phyloP scores from a whole-genome alignment of 331 rosid genomes.

The Quercus phellos region DNA sequence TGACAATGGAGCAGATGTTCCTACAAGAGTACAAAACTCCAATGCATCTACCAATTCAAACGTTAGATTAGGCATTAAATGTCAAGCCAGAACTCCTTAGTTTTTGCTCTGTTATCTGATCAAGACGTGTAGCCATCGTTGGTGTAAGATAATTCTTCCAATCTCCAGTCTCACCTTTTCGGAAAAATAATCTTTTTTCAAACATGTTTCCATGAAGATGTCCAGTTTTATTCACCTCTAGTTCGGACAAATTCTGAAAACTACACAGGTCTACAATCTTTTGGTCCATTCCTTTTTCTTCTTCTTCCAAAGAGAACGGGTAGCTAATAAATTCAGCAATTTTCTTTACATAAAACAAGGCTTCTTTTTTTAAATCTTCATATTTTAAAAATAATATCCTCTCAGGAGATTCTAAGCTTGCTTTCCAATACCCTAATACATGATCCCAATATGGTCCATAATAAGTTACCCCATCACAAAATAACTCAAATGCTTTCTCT shows the following conservation, averaged over 20 bases:
- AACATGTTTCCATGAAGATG: neutral
- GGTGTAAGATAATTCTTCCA: neutral
- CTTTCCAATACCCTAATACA: constrained; percentile 11
- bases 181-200: neutral
- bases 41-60: too few species aligned
- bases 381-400: constrained; percentile 1
- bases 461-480: neutral
- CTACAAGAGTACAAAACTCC: too few species aligned
- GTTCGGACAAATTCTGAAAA: constrained; percentile 10
- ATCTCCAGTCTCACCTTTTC: constrained; percentile 13
- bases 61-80: too few species aligned
- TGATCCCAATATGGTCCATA: constrained; percentile 15
- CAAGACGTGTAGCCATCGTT: constrained; percentile 11
- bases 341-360: neutral
- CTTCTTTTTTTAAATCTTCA: constrained; percentile 9
- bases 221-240: constrained; percentile 21
- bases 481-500: constrained; percentile 11
- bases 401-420: constrained; percentile 10
- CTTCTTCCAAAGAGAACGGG: constrained; percentile 15
- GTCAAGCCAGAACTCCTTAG: neutral
- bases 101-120: constrained; percentile 10
- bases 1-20: too few species aligned
- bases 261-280: constrained; percentile 13
- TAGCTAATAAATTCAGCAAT: constrained; percentile 6
- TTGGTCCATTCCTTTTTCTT: neutral